These are phyloP conservation scores for Spergularia azorica DNA, from an alignment of 179 eudicot genomes.

Conservation along the genomic window DNA sequence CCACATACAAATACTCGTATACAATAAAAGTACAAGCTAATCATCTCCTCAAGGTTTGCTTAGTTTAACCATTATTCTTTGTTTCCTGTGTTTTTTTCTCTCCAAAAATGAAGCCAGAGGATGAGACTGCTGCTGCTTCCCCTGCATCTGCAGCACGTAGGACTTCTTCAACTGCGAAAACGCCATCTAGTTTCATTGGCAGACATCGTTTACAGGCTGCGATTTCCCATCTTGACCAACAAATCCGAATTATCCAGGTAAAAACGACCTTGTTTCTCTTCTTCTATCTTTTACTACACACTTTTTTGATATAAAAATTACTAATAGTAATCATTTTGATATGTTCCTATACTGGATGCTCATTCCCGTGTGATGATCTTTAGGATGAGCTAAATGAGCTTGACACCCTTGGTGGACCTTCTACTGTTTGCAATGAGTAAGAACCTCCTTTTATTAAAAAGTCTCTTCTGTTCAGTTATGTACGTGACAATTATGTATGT, in stretches of 20 bases:
- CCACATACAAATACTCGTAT: too few species aligned
- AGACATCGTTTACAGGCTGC: slow-evolving; percentile 51
- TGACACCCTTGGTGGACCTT: slow-evolving; percentile 48
- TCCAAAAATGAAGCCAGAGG: slow-evolving; percentile 29
- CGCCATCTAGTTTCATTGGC: slow-evolving; percentile 38
- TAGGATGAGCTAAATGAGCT: slow-evolving; percentile 56
- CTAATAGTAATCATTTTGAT: background rate
- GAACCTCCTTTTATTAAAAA: slow-evolving; percentile 6
- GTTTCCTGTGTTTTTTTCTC: background rate
- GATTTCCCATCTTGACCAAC: slow-evolving; percentile 44
- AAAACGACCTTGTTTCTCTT: too few species aligned
- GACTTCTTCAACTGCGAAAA: slow-evolving; percentile 5
- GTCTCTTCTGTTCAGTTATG: too few species aligned
- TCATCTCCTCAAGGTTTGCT: background rate
- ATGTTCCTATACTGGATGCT: too few species aligned
- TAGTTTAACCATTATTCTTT: background rate
- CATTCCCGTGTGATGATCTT: background rate
- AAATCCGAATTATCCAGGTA: slow-evolving; percentile 44
- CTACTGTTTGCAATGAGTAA: slow-evolving; percentile 50
- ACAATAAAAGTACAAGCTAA: too few species aligned
- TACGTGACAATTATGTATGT: too few species aligned
- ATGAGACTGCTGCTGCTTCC: slow-evolving; percentile 13
- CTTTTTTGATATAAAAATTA: too few species aligned
- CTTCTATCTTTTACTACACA: too few species aligned
- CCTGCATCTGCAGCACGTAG: background rate